These are phyloP conservation scores for Talaromyces trachyspermus DNA, from an alignment of 495 filamentous ascomycete species.

Conservation along the genomic window DNA sequence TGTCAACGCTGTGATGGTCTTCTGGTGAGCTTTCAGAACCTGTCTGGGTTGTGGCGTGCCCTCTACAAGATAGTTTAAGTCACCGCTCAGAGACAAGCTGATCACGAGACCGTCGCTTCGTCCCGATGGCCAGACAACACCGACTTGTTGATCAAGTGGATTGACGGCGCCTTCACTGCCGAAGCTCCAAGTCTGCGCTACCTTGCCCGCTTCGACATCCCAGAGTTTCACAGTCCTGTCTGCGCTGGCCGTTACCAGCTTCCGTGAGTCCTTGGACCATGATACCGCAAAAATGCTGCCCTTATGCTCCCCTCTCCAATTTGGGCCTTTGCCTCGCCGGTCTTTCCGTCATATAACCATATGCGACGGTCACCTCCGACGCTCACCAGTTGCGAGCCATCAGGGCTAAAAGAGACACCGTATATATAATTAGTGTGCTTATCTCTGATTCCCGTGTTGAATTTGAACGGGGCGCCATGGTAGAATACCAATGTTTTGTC, in stretches of 20 bases:
- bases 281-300: slow-evolving; percentile 89
- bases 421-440: slow-evolving; percentile 85
- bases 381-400: slow-evolving; percentile 74
- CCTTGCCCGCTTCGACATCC: slow-evolving; percentile 76
- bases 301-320: slow-evolving; percentile 81
- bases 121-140: slow-evolving; percentile 83
- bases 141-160: slow-evolving; percentile 82
- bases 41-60: slow-evolving; percentile 58
- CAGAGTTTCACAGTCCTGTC: slow-evolving; percentile 87
- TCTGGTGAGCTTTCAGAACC: slow-evolving; percentile 88
- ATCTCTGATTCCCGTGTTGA: slow-evolving; percentile 65
- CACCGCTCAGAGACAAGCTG: slow-evolving; percentile 77
- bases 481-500: slow-evolving; percentile 86
- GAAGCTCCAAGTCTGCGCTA: slow-evolving; percentile 73
- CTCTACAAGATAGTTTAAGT: slow-evolving; percentile 80
- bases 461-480: slow-evolving; percentile 92
- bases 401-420: slow-evolving; percentile 82
- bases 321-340: slow-evolving; percentile 68
- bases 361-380: slow-evolving; percentile 86
- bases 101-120: slow-evolving; percentile 81
- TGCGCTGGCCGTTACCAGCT: slow-evolving; percentile 84
- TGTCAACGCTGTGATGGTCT: slow-evolving; percentile 72
- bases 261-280: slow-evolving; percentile 83
- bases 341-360: slow-evolving; percentile 92
- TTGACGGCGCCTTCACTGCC: slow-evolving; percentile 72